These are phyloP conservation scores for Marsdenia floribunda DNA, from an alignment of 257 asterid species.

Conservation along the genomic window DNA sequence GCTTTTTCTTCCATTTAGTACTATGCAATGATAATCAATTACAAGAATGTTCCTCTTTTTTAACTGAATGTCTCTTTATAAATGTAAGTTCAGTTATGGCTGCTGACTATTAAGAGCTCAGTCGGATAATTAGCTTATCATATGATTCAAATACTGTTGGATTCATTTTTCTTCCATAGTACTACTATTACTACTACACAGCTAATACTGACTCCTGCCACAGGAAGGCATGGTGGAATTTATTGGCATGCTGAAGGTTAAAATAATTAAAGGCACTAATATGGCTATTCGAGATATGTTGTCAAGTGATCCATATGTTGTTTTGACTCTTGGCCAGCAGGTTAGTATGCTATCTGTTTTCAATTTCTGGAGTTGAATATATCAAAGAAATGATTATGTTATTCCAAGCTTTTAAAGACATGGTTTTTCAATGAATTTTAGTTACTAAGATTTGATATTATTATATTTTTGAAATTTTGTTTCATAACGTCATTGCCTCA, in stretches of 20 bases:
- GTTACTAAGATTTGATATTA: background rate
- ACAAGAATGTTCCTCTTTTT: background rate
- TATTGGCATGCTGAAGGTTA: conserved; percentile 80
- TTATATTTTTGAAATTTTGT: background rate
- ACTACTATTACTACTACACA: conserved; percentile 10
- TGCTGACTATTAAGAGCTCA: background rate
- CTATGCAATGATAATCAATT: background rate
- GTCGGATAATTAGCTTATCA: background rate
- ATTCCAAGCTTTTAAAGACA: background rate
- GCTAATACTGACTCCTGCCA: conserved; percentile 18
- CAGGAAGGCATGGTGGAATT: conserved; percentile 96
- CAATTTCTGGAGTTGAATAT: background rate
- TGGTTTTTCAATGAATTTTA: background rate
- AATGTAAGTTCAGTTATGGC: background rate
- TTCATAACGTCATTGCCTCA: background rate
- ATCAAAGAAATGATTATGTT: background rate
- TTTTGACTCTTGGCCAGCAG: conserved; percentile 82
- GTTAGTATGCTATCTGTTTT: conserved; percentile 28
- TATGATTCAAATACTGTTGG: background rate
- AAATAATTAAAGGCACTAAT: conserved; percentile 72
- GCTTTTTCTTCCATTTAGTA: background rate
- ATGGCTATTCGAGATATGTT: conserved; percentile 90
- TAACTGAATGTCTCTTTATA: background rate
- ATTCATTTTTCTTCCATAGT: background rate
- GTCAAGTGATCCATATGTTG: conserved; percentile 94